Evolutionary conservation across 2,329 filamentous ascomycete species (phyloP), one percentile per base, ranked within the genome.

Genomic region (Colletotrichum tanaceti): DNA sequence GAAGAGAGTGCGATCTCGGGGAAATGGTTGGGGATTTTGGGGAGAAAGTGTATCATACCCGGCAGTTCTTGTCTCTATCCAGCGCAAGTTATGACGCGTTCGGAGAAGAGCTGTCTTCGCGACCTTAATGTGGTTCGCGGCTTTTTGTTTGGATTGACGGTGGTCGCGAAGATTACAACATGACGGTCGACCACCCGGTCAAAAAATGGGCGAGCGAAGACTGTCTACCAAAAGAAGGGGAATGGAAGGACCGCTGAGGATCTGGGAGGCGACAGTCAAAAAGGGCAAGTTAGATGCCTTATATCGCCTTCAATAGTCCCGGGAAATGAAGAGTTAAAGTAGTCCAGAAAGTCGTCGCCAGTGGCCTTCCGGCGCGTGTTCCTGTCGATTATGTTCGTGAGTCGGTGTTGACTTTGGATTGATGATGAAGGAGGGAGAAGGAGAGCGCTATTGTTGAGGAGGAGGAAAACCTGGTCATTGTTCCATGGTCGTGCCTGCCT

Each of bases 401-500:
- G 53, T 63, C 54, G 61, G 24, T 43, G 53, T 43, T 65, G 35
- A 35, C 54, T 66, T 63, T 57, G 35, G 58, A 68, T 53, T 65
- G 66, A 59, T 63, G 72, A 50, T 72, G 65, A 66, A 66, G 64
- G 65, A 72, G 54, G 61, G 43, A 70, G 58, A 60, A 65, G 58
- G 49, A 24, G 55, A 53, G 50, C 49, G 24, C 24, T 58, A 63
- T 69, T 63, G 64, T 61, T 58, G 64, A 58, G 52, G 60, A 71
- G 64, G 65, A 66, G 58, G 66, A 76, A 75, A 75, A 75, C 71
- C 72, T 72, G 73, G 72, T 64, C 41, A 63, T 60, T 59, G 72
- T 68, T 68, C 65, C 70, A 70, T 65, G 64, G 62, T 38, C 62
- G 32, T 35, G 32, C 32, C 32, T 35, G 57, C 43, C 63, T 24